Percentiles rank a stretch among this genome's conserved stretches.
Conservation (phyloP, 73 alveolate species). For the Symbiodinium natans region DNA sequence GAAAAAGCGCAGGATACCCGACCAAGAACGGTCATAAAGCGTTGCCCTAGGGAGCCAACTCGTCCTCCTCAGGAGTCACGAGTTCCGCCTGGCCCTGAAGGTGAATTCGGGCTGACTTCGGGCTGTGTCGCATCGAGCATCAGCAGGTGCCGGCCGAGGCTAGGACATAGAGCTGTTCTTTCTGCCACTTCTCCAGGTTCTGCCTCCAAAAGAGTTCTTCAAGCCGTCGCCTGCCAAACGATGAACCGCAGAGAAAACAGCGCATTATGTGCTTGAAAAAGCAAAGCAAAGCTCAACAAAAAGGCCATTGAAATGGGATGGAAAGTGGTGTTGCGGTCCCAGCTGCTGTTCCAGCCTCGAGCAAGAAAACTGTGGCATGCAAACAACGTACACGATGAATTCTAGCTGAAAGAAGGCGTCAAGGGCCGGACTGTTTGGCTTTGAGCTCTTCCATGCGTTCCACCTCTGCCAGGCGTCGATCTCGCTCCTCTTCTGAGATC, state of each 20-base stretch:
- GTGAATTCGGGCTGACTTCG: neutral
- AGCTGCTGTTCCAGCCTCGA: constrained; percentile 79
- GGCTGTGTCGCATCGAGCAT: too few species aligned
- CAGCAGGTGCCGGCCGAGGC: too few species aligned
- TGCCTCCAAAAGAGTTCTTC: constrained; percentile 62
- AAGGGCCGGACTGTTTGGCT: constrained; percentile 49
- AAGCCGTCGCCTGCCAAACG: constrained; percentile 9
- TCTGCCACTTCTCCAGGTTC: constrained; percentile 29
- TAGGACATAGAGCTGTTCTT: constrained; percentile 7
- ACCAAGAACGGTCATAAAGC: too few species aligned
- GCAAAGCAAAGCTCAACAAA: neutral
- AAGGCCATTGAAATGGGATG: too few species aligned
- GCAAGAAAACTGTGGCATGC: too few species aligned
- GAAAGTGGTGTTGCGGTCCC: neutral
- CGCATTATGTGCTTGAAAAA: neutral
- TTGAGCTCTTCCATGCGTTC: neutral
- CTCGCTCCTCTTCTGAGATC: constrained; percentile 70
- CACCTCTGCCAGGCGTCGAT: neutral
- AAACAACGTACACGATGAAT: too few species aligned
- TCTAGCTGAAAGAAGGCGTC: too few species aligned
- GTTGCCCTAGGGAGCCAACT: neutral
- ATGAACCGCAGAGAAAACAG: neutral
- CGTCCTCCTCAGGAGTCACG: neutral
- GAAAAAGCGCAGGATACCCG: too few species aligned
- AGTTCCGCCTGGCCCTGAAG: neutral